Conservation (phyloP, 2,329 filamentous ascomycete species). For the Talaromyces islandicus region DNA sequence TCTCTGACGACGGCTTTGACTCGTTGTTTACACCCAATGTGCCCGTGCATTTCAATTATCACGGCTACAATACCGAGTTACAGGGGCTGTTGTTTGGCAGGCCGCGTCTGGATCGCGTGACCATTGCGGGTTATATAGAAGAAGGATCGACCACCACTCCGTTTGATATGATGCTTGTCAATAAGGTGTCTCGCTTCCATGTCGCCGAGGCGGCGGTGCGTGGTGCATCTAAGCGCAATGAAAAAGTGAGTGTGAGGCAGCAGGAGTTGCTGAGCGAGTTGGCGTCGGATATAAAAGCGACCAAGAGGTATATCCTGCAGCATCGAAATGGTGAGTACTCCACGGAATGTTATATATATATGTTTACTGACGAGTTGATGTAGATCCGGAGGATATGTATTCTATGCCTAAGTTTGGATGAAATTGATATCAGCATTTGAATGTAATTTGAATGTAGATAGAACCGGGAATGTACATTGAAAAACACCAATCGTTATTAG, state of each 20-base stretch:
- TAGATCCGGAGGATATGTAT: constrained; percentile 51
- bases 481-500: too few species aligned
- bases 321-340: constrained; percentile 47
- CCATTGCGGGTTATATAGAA: constrained; percentile 56
- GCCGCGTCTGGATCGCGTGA: constrained; percentile 46
- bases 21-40: constrained; percentile 53
- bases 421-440: neutral
- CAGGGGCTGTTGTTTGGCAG: constrained; percentile 58
- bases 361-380: constrained; percentile 4
- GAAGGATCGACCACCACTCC: constrained; percentile 63
- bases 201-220: constrained; percentile 51
- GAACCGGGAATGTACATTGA: neutral
- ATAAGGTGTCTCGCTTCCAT: constrained; percentile 55
- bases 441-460: neutral
- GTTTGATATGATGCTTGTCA: constrained; percentile 64
- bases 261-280: constrained; percentile 46
- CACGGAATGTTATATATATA: neutral
- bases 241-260: constrained; percentile 40
- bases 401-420: constrained; percentile 39
- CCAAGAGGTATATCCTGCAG: constrained; percentile 47
- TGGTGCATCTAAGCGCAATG: constrained; percentile 44
- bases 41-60: constrained; percentile 61
- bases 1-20: constrained; percentile 48
- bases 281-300: constrained; percentile 42
- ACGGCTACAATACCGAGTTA: constrained; percentile 58